Evolutionary conservation across 371 early-diverging fungal genomes (phyloP).

Genomic region (Capillidium rhysosporum): DNA sequence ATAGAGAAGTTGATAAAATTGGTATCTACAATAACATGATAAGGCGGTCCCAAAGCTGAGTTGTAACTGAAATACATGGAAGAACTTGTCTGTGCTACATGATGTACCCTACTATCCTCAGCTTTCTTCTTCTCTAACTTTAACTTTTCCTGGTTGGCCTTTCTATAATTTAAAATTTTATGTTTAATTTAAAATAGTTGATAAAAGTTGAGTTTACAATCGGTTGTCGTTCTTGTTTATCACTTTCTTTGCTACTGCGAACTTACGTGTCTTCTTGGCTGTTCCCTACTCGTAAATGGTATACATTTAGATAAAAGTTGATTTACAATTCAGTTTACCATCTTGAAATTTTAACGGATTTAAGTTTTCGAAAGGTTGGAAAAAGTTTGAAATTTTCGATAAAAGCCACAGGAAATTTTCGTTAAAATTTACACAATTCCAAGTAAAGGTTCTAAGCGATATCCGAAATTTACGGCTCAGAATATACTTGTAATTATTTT

Average conservation of each 20-base stretch:
- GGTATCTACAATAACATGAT: slow-evolving; percentile 97
- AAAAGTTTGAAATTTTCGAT: no score
- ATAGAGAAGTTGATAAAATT: slow-evolving; percentile 99
- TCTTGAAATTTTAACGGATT: no score
- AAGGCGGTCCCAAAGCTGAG: slow-evolving; percentile 93
- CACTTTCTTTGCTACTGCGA: slow-evolving; percentile 82
- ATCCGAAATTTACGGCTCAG: no score
- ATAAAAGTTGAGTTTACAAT: slow-evolving; percentile 28
- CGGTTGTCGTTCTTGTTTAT: slow-evolving; percentile 74
- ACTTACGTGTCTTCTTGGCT: slow-evolving; percentile 79
- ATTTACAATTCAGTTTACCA: no score
- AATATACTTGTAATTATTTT: no score
- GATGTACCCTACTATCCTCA: slow-evolving; percentile 44
- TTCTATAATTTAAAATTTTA: slow-evolving; percentile 22
- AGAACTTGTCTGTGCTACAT: slow-evolving; percentile 85
- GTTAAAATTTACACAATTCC: no score
- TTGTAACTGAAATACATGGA: slow-evolving; percentile 96
- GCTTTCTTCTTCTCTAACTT: slow-evolving; percentile 48
- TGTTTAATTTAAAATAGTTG: not conserved
- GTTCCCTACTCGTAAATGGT: slow-evolving; percentile 49
- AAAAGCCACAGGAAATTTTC: no score
- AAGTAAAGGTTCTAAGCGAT: no score
- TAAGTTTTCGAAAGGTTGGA: no score
- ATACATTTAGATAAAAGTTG: no score
- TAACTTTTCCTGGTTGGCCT: slow-evolving; percentile 56